Base-by-base conservation (phyloP, 2,329 filamentous ascomycete genomes). In the Epichloe sp. region DNA sequence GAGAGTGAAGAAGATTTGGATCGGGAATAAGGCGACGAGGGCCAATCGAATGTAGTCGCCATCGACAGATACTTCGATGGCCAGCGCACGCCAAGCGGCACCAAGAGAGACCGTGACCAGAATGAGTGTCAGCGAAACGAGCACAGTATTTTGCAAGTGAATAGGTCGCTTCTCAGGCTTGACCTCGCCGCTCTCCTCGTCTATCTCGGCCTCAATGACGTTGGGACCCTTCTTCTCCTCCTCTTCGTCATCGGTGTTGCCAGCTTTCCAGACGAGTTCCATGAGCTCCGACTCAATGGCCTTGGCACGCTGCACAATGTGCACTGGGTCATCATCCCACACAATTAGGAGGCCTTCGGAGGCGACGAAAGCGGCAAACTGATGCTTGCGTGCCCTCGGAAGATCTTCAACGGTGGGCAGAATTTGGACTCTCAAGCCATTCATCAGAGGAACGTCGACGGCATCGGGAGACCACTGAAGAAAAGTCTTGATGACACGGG, bases 1-100 rank as follows among this genome's bases (percentile, higher is more conserved):
- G 59, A 90, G 75, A 2, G 85, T 87, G 70, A 90, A 88, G 73
- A 89, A 88, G 53, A 88, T 73, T 63, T 88, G 84, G 35, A 89
- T 69, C 0, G 86, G 86, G 17, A 79, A 79, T 38, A 89, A 69
- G 3, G 73, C 73, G 11, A 88, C 62, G 54, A 90, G 78, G 1
- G 76, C 81, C 31, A 88, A 67, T 1, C 85, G 82, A 19, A 71
- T 66, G 60, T 77, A 87, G 54, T 68, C 74, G 40, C 73, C 68
- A 60, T 89, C 85, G 38, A 86, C 77, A 2, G 76, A 75, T 12
- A 82, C 74, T 64, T 88, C 81, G 52, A 85, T 79, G 36, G 82
- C 82, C 50, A 90, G 71, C 63, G 84, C 75, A 49, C 84, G 76
- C 68, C 79, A 85, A 47, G 83, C 85, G 12, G 84, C 78, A 23